These are phyloP conservation scores for Capillidium heterosporum DNA, from an alignment of 371 early-diverging fungal genomes.

Conservation along the genomic window DNA sequence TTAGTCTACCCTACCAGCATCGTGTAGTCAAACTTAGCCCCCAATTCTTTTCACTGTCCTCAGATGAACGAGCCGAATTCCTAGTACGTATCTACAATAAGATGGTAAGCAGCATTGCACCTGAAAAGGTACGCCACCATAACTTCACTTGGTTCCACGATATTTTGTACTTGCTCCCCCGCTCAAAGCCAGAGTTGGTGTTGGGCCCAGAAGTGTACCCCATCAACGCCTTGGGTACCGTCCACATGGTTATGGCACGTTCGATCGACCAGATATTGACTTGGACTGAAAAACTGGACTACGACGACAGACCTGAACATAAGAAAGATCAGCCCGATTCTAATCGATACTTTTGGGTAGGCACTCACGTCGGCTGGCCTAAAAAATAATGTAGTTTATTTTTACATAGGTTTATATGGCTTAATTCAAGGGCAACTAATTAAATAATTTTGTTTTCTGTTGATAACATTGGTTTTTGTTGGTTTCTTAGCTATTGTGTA, in stretches of 20 bases:
- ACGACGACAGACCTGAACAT: too few relatives aligned
- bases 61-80: background rate
- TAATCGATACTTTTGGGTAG: too few relatives aligned
- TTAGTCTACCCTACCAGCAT: background rate
- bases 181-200: background rate
- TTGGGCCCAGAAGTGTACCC: background rate
- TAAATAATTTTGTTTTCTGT: too few relatives aligned
- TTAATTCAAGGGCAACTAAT: too few relatives aligned
- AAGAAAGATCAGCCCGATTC: too few relatives aligned
- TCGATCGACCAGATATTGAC: background rate
- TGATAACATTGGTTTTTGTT: too few relatives aligned
- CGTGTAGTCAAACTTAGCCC: background rate
- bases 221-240: background rate
- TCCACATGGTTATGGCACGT: slow-evolving; percentile 1
- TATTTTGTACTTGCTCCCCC: background rate
- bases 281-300: too few relatives aligned
- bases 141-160: background rate
- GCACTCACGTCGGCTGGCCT: too few relatives aligned
- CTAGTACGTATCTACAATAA: background rate
- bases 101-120: background rate
- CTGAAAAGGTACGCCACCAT: background rate
- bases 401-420: too few relatives aligned
- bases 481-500: too few relatives aligned
- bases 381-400: too few relatives aligned
- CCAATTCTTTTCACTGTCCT: background rate